Base-by-base conservation (phyloP, 1,284 basidiomycete genomes). In the Naganishia cerealis region DNA sequence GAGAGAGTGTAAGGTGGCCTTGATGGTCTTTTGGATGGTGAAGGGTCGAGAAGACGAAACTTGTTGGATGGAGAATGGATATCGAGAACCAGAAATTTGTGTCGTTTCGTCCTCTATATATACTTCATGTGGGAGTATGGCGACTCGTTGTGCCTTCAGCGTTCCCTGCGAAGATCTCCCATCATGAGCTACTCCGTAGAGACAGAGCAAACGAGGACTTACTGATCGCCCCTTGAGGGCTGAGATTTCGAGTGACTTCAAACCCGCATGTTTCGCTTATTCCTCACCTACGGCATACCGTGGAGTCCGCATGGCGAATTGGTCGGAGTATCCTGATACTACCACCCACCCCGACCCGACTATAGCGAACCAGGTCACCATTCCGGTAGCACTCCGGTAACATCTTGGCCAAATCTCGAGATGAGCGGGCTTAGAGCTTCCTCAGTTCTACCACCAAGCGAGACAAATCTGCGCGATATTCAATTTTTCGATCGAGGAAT, bases 51-150 rank as follows among this genome's bases (percentile, higher is more conserved):
- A 24, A 24, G 46, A 50, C 46, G 59, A 26, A 62, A 52, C 46
- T 62, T 62, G 59, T 36, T 62, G 59, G 46, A 48, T 48, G 36
- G 18, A 29, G 24, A 46, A 43, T 10, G 26, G 59, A 62, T 21
- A 13, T 52, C 18, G 39, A 53, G 21, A 50, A 50, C 46, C 46
- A 50, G 46, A 50, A 24, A 50, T 24, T 50, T 26, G 12, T 15
- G 38, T 42, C 39, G 13, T 26, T 26, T 43, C 21, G 12, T 42
- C 43, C 38, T 9, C 57, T 62, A 50, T 62, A 62, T 62, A 62
- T 62, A 62, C 46, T 33, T 57, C 36, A 21, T 13, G 13, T 8
- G 18, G 10, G 56, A 42, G 18, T 16, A 46, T 21, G 57, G 57
- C 42, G 12, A 48, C 24, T 8, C n/a, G n/a, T 24, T n/a, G 3